Base-by-base conservation (phyloP, 106 monocot genomes). In the Posidonia australis region DNA sequence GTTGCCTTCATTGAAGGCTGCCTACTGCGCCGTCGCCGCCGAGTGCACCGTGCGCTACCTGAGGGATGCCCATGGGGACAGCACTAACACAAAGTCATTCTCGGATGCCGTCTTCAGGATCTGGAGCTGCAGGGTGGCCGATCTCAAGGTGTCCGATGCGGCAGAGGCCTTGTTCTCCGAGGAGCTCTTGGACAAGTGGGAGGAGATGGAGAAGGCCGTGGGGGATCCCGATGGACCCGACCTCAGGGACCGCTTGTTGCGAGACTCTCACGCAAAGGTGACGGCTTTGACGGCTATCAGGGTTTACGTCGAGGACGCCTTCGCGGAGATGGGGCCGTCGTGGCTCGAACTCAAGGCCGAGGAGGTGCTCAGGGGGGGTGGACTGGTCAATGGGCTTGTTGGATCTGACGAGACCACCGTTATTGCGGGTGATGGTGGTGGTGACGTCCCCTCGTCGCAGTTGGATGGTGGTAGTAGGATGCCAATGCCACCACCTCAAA, bases 311-410 rank as follows among this genome's bases (percentile, higher is more conserved):
- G 52, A 57, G 11, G 70, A 76, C 3, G 72, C 75, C n/a, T 19
- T 48, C 13, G 25, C 51, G 44, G 62, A 43, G 26, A 70, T 85
- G 73, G 85, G 85, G 0, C 78, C 81, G 17, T 48, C 81, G 7
- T 58, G 72, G 66, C 74, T 84, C 26, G 77, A 84, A 46, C 23
- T 76, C 7, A 64, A 46, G 2, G 77, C 77, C 0, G 53, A 46
- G 9, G 63, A 24, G 10, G 27, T 71, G 13, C 18, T 14, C 1
- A 9, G 45, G 14, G 32, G 45, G 32, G 12, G 52, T 53, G 11
- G 16, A 58, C 13, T 11, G 28, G 13, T 13, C 30, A 58, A 36
- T 31, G 21, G 64, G 24, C 13, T 19, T 20, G 36, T 3, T 13
- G 16, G 22, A 47, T 25, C 61, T 0, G 44, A 42, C 5, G 44